phyloP scores from a whole-genome alignment of 306 rosid species.

The Elaeagnus macrophylla region DNA sequence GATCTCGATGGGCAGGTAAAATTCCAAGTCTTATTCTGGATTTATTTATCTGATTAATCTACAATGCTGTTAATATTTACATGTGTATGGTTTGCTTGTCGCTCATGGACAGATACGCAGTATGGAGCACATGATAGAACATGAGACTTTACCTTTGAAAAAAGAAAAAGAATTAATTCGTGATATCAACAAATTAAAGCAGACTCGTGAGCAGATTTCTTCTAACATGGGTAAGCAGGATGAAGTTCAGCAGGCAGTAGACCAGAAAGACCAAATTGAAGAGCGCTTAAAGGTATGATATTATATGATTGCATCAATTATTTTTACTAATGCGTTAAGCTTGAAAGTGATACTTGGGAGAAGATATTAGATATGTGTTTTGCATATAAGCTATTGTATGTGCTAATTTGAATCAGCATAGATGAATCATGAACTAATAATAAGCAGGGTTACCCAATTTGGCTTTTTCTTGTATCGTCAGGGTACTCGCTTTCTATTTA shows the following conservation, averaged over 20 bases:
- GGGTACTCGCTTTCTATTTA: neutral
- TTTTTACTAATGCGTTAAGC: conserved; percentile 8
- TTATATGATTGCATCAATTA: conserved; percentile 3
- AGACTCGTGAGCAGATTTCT: conserved; percentile 58
- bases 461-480: neutral
- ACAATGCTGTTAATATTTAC: neutral
- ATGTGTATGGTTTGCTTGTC: conserved; percentile 3
- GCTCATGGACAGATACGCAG: conserved; percentile 45
- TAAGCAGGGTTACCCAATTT: neutral
- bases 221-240: conserved; percentile 48
- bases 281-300: conserved; percentile 45
- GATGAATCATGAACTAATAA: too few species aligned
- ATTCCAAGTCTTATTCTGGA: conserved; percentile 3
- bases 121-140: conserved; percentile 64
- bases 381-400: neutral
- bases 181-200: conserved; percentile 71
- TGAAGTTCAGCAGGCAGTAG: conserved; percentile 45
- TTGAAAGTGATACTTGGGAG: neutral
- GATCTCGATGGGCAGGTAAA: conserved; percentile 62
- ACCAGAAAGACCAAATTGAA: conserved; percentile 51
- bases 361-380: neutral
- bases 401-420: too few species aligned
- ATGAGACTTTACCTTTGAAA: conserved; percentile 68
- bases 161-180: conserved; percentile 73
- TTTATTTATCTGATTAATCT: too few species aligned